These are phyloP conservation scores for Ilyonectria mors-panacis DNA, from an alignment of 2,329 filamentous ascomycete genomes.

Conservation along the genomic window DNA sequence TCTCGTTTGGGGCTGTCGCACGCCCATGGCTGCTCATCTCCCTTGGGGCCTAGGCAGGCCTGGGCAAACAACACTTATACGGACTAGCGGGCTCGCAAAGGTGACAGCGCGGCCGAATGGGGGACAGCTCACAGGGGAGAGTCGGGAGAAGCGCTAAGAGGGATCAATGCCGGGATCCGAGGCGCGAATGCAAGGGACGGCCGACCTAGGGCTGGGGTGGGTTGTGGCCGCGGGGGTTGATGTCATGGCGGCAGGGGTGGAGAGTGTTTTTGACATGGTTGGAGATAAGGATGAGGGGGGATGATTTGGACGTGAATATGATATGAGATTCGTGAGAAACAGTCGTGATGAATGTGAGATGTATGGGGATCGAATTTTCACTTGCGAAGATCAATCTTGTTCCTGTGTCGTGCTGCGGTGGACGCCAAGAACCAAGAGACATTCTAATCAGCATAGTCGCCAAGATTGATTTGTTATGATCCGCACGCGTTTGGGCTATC, in stretches of 20 bases:
- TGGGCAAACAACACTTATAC: conserved; percentile 2
- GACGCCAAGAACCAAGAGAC: not conserved
- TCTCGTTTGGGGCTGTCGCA: not conserved
- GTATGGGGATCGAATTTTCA: not conserved
- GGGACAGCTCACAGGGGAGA: not conserved
- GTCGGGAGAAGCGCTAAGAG: not conserved
- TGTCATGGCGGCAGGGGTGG: not conserved
- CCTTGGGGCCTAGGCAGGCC: conserved; percentile 2
- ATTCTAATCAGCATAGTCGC: not conserved
- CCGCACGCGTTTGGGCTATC: not conserved
- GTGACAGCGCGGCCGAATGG: not conserved
- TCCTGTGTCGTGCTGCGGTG: not conserved
- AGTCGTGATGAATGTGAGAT: conserved; percentile 9
- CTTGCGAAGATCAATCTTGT: not conserved
- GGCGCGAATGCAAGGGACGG: conserved; percentile 9
- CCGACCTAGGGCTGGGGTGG: not conserved
- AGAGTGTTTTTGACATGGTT: not conserved
- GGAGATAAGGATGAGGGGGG: conserved; percentile 1
- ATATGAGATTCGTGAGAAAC: not conserved
- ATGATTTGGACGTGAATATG: not conserved
- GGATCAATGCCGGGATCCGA: conserved; percentile 1
- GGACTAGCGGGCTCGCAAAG: not conserved
- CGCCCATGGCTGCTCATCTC: not conserved
- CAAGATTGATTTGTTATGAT: conserved; percentile 9
- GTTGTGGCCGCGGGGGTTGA: not conserved